Base-by-base conservation (phyloP, 148 eudicot genomes). In the Nepenthes mirabilis region DNA sequence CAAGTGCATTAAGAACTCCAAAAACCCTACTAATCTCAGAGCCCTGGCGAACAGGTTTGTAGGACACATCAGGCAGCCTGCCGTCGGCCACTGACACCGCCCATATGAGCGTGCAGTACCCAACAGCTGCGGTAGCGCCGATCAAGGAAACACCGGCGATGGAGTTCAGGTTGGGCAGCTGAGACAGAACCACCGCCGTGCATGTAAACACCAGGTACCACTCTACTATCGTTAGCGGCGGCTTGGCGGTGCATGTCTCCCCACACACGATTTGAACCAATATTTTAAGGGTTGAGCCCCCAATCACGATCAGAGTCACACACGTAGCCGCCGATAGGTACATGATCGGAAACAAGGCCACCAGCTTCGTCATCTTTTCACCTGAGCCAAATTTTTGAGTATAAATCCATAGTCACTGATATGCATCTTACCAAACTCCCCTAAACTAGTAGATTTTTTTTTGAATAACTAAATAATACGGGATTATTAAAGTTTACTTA, bases 171-270 rank as follows among this genome's bases (percentile, higher is more conserved):
- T 90, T 90, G 1, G 97, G 97, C 23, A 90, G 74, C 68, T 87
- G 95, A 55, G 97, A 80, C 13, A 90, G 70, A 9, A 90, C 10
- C 45, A 90, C 77, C 10, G 95, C 97, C 1, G 70, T 80, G 45
- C 83, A 74, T 5, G 97, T 90, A 37, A 90, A 87, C 2, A 90
- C 78, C 45, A 90, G 62, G 80, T 81, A 84, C 97, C 97, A 90
- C 64, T 90, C 97, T 23, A 74, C 82, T 4, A 58, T 59, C 1
- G 95, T 82, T 8, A 85, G 61, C 35, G 80, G 62, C 34, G 78
- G 75, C 40, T 75, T 68, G 9, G 68, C 52, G 1, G 72, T 57
- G 57, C 95, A 86, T 1, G 69, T 65, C 33, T 56, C 43, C 5
- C 82, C 85, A 47, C 97, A 87, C 1, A 74, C 53, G 0, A 72